Base-by-base conservation (phyloP, 805 yeast species). In the Candida loeiensis region DNA sequence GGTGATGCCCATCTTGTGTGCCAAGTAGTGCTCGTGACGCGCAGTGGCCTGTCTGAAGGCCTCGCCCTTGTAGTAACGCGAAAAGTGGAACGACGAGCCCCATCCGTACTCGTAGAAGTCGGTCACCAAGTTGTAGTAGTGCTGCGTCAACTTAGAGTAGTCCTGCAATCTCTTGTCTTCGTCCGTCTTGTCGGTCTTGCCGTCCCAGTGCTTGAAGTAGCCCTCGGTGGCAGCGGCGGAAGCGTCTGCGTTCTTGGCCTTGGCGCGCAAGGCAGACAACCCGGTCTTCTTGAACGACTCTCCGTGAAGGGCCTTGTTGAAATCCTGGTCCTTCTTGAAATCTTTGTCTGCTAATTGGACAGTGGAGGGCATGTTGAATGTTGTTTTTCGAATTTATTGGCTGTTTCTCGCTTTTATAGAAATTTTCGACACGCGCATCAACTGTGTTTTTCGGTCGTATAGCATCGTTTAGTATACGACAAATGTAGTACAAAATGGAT, bases 101-200 rank as follows among this genome's bases (percentile, higher is more conserved):
- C 99, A 93, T 37, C 99, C 99, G 66, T 93, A 91, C 71, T 93
- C 99, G 74, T 93, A 93, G 58, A 93, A 93, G 67, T 91, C 99
- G 20, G 99, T 93, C 37, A 87, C 97, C 60, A 91, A 80, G 70
- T 93, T 93, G 74, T 91, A 91, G 75, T 91, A 91, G 61, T 93
- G 95, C 63, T 86, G 90, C 40, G 99, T 93, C 54, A 89, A 77
- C 50, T 83, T 82, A 43, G 95, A 85, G 71, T 91, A 91, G 65
- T 90, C 96, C 29, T 75, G 77, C 45, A 89, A 70, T 66, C 99
- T 76, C 57, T 69, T 64, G 37, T 77, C 69, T 69, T 89, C 85
- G 58, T 93, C 84, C 46, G 76, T 79, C 44, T 76, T 62, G 51
- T 80, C 80, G 16, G 86, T 82, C 61, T 85, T 85, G 56, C 95